Percentiles rank a stretch among this genome's conserved stretches.
phyloP scores from a whole-genome alignment of 345 rosid genomes.

The Linum usitatissimum region DNA sequence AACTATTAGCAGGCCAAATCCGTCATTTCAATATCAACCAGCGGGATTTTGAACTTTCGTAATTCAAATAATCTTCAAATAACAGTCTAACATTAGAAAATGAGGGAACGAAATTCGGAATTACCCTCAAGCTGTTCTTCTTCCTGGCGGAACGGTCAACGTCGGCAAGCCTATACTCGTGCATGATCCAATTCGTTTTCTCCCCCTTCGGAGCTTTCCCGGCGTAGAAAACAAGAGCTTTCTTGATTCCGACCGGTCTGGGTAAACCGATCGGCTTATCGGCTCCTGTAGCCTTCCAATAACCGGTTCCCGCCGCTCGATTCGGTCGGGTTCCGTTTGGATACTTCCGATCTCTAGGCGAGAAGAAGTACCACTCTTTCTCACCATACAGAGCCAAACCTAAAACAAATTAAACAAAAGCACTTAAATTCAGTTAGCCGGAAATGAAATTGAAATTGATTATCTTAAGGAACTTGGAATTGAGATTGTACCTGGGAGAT shows the following conservation, averaged over 20 bases:
- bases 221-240: constrained; percentile 77
- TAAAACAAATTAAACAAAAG: constrained; percentile 7
- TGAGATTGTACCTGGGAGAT: constrained; percentile 56
- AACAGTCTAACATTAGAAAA: neutral
- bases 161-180: constrained; percentile 85
- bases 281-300: constrained; percentile 98
- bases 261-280: constrained; percentile 90
- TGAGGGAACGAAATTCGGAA: neutral
- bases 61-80: constrained; percentile 1
- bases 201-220: constrained; percentile 86
- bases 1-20: neutral
- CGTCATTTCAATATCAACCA: constrained; percentile 3
- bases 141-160: constrained; percentile 79
- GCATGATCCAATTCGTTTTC: constrained; percentile 98
- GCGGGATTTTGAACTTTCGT: neutral
- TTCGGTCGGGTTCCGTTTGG: constrained; percentile 96
- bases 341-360: constrained; percentile 79
- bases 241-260: constrained; percentile 73
- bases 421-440: neutral
- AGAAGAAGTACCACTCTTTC: constrained; percentile 94
- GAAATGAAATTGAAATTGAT: neutral
- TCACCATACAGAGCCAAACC: constrained; percentile 76
- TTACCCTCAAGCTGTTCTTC: constrained; percentile 79
- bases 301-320: constrained; percentile 80
- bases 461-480: neutral